Base-by-base conservation (phyloP, 2,329 filamentous ascomycete species). In the Ophiostoma novo-ulmi region DNA sequence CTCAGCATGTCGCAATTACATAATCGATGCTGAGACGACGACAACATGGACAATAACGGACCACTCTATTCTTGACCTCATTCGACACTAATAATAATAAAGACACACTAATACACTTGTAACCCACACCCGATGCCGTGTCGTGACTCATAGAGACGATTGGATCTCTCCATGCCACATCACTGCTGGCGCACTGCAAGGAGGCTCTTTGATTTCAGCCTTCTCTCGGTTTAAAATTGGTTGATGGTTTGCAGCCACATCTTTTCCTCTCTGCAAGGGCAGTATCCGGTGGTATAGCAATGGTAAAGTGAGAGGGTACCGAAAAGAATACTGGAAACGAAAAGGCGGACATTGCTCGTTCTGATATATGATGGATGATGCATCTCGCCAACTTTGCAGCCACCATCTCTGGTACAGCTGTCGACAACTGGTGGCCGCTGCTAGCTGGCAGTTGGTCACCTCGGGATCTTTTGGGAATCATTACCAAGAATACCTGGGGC, bases 131-230 rank as follows among this genome's bases (percentile, higher is more conserved):
- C 41, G 44, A 2, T 26, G 52, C 36, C 63, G 63, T 39, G 36
- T 26, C 20, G 63, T 65, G 36, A 61, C 48, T 26, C 14, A 35
- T 6, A 65, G 17, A 39, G 7, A 67, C 66, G 36, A 67, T 67
- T 67, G 69, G 69, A 2, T 11, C 31, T 52, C 20, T 52, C 17
- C 41, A 26, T 66, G 69, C 69, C 69, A 70, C 69, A 70, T 70
- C 69, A 70, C 8, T 36, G 13, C 35, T 55, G 20, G 14, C 22
- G 31, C 20, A 22, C 31, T 66, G 44, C 36, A 52, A 17, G 41
- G 61, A 65, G 61, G 58, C 58, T 65, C 35, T 63, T n/a, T 22
- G n/a, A 22, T 6, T 55, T 55, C 52, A 26, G 52, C n/a, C 52
- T 26, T 58, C n/a, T 26, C 22, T 44, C 39, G 39, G 11, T 5